phyloP scores from a whole-genome alignment of 2,329 filamentous ascomycete species.

The Cladosporium sp. region DNA sequence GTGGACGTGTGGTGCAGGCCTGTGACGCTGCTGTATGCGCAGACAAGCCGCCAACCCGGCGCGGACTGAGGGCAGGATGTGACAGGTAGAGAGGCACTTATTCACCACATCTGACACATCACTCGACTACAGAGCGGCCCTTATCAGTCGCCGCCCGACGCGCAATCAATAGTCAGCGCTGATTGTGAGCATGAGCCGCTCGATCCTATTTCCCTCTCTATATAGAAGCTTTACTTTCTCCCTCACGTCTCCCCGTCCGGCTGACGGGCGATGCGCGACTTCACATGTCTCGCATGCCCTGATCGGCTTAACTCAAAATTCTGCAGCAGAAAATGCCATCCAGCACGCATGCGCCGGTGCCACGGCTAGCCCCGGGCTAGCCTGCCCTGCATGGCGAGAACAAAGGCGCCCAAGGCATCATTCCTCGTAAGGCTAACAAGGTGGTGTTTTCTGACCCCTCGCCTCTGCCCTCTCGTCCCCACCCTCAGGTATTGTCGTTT shows the following conservation, averaged over 20 bases:
- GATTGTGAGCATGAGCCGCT: too few species aligned
- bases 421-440: neutral
- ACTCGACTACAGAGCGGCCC: neutral
- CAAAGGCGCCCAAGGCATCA: neutral
- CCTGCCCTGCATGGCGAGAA: neutral
- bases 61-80: neutral
- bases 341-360: neutral
- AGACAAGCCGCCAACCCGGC: neutral
- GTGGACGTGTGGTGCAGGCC: neutral
- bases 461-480: neutral
- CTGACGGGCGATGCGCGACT: neutral
- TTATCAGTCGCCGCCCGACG: neutral
- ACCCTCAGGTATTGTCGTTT: neutral
- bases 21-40: neutral
- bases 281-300: neutral
- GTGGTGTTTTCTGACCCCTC: neutral
- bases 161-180: too few species aligned
- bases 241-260: neutral
- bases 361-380: neutral
- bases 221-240: neutral
- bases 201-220: neutral
- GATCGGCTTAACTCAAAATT: slow-evolving; percentile 1
- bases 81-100: neutral
- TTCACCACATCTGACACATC: neutral
- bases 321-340: slow-evolving; percentile 1